Base-by-base conservation (phyloP, 768 basidiomycete genomes). In the Mycena maculata region DNA sequence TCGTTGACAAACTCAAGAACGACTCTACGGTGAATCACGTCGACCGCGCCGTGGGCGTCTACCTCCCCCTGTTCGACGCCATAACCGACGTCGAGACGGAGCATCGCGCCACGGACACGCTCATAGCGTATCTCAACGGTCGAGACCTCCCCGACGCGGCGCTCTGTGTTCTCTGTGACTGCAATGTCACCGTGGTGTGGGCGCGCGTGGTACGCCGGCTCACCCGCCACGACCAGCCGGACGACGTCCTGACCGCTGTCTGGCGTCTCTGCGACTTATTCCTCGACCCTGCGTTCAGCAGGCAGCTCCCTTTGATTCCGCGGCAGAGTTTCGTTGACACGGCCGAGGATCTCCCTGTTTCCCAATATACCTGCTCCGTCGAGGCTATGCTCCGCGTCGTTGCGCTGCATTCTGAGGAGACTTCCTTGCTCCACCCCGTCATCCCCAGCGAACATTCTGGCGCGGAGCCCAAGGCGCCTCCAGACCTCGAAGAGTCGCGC, bases 201-300 rank as follows among this genome's bases (percentile, higher is more conserved):
- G 12, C 49, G 1, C 49, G 64, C n/a, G 50, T 65, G 39, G 45
- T 22, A 23, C 36, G 50, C 23, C 65, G 65, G 5, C 50, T 66
- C 8, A 9, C n/a, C 15, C 49, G 58, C 25, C 57, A 41, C 20
- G 64, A 65, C 42, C 56, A 48, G n/a, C 65, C 57, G 7, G 58
- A 66, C 42, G 58, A 60, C 8, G 65, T 66, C 30, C 38, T 66
- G 31, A 55, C 50, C 7, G 58, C 65, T 4, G 7, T 60, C 16
- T 66, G 65, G 58, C 49, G 57, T 2, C 58, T 66, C 12, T 66
- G 50, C 23, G 57, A 55, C 23, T 33, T 66, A 8, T 54, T 66
- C 38, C 50, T 66, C 8, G 41, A 60, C 25, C 58, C 58, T 7
- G 31, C 31, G 5, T 55, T 60, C 50, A 23, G n/a, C 22, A 9